Percentiles rank a stretch among this genome's conserved stretches.
Evolutionary conservation across 805 yeast species (phyloP).

Genomic region (Wickerhamomyces chambardii): DNA sequence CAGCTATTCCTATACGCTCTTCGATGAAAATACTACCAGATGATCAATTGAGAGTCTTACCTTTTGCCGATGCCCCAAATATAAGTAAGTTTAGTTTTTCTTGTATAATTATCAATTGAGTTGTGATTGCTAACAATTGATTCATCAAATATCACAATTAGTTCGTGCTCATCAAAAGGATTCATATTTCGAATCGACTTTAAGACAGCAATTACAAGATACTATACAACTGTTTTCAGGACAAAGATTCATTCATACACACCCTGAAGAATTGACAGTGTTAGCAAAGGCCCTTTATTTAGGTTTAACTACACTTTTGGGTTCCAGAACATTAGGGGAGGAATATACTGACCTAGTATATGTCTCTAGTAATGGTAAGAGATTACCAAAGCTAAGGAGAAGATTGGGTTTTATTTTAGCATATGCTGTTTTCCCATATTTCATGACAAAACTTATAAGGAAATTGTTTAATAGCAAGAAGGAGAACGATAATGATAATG

Average conservation of each 20-base stretch:
- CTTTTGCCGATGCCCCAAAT: conserved; percentile 82
- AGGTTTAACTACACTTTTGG: conserved; percentile 64
- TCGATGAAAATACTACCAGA: neutral
- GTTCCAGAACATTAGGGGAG: conserved; percentile 84
- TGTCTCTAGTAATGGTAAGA: conserved; percentile 42
- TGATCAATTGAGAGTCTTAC: conserved; percentile 22
- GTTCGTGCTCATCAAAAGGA: conserved; percentile 93
- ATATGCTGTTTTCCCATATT: conserved; percentile 57
- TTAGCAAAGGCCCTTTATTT: conserved; percentile 55
- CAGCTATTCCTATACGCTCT: neutral
- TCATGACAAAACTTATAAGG: conserved; percentile 22
- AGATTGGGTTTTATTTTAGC: conserved; percentile 52
- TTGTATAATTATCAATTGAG: too few species aligned
- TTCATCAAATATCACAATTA: too few species aligned
- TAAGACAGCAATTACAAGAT: conserved; percentile 47
- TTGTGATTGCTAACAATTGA: too few species aligned
- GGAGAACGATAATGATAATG: too few species aligned
- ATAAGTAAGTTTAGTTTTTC: conserved; percentile 42
- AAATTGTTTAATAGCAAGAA: conserved; percentile 6
- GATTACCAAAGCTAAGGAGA: conserved; percentile 34
- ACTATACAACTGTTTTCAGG: conserved; percentile 44
- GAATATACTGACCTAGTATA: conserved; percentile 82
- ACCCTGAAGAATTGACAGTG: conserved; percentile 53
- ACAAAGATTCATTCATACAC: conserved; percentile 54
- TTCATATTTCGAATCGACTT: conserved; percentile 50